These are phyloP conservation scores for Fragaria iinumae DNA, from an alignment of 306 rosid genomes.

Conservation along the genomic window DNA sequence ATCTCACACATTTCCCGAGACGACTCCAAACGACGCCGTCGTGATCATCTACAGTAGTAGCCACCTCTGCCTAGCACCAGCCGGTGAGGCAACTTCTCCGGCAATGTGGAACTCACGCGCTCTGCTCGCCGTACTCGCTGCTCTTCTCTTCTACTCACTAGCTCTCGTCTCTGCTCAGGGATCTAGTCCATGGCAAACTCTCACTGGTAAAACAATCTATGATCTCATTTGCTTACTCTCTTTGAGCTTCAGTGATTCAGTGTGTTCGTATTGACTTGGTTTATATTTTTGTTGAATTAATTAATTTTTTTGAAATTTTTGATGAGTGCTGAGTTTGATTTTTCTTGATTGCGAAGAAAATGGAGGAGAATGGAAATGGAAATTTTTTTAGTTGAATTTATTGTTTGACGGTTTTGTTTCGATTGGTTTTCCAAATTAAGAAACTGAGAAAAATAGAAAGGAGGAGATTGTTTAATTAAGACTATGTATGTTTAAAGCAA, in stretches of 20 bases:
- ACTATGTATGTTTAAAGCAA: neutral
- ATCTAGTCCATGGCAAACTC: slow-evolving; percentile 70
- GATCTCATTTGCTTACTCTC: neutral
- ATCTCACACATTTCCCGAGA: slow-evolving; percentile 25
- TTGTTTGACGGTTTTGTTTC: neutral
- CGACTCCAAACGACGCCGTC: slow-evolving; percentile 20
- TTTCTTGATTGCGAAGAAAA: slow-evolving; percentile 5
- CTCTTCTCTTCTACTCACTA: slow-evolving; percentile 41
- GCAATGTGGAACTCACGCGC: slow-evolving; percentile 69
- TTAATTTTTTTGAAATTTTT: slow-evolving; percentile 10
- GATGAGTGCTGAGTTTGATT: slow-evolving; percentile 4
- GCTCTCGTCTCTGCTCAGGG: slow-evolving; percentile 71
- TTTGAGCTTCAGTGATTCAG: neutral
- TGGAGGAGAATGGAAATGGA: neutral
- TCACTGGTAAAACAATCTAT: slow-evolving; percentile 40
- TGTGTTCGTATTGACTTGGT: neutral
- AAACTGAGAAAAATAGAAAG: neutral
- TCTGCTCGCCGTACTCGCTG: slow-evolving; percentile 25
- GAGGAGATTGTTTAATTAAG: neutral
- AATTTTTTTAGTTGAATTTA: neutral
- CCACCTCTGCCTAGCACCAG: slow-evolving; percentile 1
- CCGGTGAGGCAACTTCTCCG: slow-evolving; percentile 29
- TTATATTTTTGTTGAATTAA: neutral
- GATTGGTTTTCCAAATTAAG: neutral
- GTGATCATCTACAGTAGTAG: slow-evolving; percentile 5